Conservation (phyloP, 1,284 basidiomycete species). For the Apiotrichum brassicae region DNA sequence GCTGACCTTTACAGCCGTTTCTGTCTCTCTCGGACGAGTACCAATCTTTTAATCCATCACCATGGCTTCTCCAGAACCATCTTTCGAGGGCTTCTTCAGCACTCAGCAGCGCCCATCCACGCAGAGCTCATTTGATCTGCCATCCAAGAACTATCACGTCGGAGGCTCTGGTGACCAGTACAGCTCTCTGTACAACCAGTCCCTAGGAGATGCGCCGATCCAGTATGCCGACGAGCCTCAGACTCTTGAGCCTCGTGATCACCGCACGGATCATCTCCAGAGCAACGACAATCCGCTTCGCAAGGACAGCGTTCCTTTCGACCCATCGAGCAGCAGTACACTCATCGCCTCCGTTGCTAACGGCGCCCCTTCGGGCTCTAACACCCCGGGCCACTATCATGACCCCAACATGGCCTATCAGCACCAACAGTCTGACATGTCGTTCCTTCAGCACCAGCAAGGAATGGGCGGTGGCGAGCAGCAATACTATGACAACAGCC, state of each 20-base stretch:
- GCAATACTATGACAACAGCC: slow-evolving; percentile 3
- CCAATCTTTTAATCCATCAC: too few species aligned
- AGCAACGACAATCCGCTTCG: slow-evolving; percentile 14
- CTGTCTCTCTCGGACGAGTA: too few species aligned
- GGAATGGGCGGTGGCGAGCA: background rate
- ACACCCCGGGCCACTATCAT: slow-evolving; percentile 10
- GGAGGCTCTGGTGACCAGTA: slow-evolving; percentile 1
- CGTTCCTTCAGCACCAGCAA: slow-evolving; percentile 1
- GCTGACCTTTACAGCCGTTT: too few species aligned
- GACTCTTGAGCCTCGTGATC: background rate
- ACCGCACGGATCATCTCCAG: background rate
- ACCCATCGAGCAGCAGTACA: slow-evolving; percentile 31
- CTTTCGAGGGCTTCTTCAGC: slow-evolving; percentile 28
- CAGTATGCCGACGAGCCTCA: slow-evolving; percentile 29
- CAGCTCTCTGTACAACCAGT: slow-evolving; percentile 7
- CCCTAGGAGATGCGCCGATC: slow-evolving; percentile 3
- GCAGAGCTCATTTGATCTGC: slow-evolving; percentile 11
- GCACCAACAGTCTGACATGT: slow-evolving; percentile 6
- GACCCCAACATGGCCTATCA: background rate
- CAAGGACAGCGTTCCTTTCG: slow-evolving; percentile 39
- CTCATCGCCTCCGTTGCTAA: slow-evolving; percentile 31
- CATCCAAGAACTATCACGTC: slow-evolving; percentile 7
- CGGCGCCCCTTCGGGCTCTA: slow-evolving; percentile 1
- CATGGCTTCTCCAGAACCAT: slow-evolving; percentile 24
- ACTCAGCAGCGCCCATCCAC: slow-evolving; percentile 16